Evolutionary conservation across 129 eudicot species (phyloP).

Genomic region (Escallonia rubra): DNA sequence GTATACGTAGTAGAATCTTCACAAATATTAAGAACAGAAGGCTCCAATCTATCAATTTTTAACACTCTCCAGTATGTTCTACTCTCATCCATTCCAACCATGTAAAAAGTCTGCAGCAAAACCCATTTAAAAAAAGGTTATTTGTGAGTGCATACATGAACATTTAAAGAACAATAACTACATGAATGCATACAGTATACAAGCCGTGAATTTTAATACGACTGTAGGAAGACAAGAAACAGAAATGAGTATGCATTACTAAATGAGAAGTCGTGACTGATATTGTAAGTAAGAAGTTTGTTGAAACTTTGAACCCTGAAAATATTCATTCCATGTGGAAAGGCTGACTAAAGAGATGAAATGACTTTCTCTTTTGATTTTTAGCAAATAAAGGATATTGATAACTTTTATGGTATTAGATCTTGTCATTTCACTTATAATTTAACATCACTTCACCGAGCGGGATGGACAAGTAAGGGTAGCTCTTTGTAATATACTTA

Average conservation of each 20-base stretch:
- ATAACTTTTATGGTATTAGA: too few species aligned
- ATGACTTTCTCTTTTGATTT: neutral
- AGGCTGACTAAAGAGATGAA: neutral
- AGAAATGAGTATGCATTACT: neutral
- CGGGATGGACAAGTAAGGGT: too few species aligned
- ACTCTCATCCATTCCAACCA: constrained; percentile 79
- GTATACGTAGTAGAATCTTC: constrained; percentile 64
- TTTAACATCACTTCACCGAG: too few species aligned
- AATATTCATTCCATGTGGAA: neutral
- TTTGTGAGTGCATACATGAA: neutral
- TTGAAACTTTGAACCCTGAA: too few species aligned
- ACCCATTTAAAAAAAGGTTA: neutral
- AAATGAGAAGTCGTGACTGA: neutral
- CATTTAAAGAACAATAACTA: constrained; percentile 1
- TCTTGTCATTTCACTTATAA: too few species aligned
- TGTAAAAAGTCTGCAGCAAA: constrained; percentile 58
- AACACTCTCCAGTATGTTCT: constrained; percentile 70
- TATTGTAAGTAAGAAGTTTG: too few species aligned
- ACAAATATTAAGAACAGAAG: constrained; percentile 50
- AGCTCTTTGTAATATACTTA: too few species aligned
- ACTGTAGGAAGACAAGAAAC: neutral
- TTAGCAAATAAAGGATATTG: neutral
- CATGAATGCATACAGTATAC: neutral
- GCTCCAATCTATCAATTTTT: constrained; percentile 65
- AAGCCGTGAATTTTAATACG: neutral